phyloP scores from a whole-genome alignment of 768 basidiomycete genomes.

The Amanita rubescens region DNA sequence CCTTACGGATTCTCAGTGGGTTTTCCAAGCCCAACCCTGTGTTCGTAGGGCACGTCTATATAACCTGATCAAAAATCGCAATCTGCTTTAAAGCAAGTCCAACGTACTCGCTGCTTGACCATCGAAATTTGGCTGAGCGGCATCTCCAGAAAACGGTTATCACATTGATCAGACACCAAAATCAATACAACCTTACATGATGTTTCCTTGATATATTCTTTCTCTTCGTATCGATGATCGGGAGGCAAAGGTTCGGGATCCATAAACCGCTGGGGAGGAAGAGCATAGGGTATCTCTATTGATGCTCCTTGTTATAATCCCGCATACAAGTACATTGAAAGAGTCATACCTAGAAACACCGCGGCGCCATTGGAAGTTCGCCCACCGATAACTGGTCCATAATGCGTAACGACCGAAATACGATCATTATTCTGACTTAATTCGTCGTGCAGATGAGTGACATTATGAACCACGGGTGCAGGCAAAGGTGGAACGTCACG shows the following conservation, averaged over 20 bases:
- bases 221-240: conserved; percentile 47
- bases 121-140: conserved; percentile 54
- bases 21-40: conserved; percentile 56
- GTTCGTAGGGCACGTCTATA: too few relatives aligned
- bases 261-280: conserved; percentile 56
- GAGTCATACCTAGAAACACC: too few relatives aligned
- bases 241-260: conserved; percentile 52
- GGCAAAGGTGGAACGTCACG: too few relatives aligned
- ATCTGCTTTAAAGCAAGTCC: not conserved
- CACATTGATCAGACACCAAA: not conserved
- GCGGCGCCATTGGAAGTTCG: too few relatives aligned
- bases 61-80: not conserved
- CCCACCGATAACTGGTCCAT: too few relatives aligned
- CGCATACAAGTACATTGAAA: not conserved
- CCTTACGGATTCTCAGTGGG: conserved; percentile 67
- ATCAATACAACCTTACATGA: conserved; percentile 14
- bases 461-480: too few relatives aligned
- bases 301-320: not conserved
- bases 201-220: conserved; percentile 62
- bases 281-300: conserved; percentile 70
- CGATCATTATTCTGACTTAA: too few relatives aligned
- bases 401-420: too few relatives aligned
- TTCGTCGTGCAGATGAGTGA: too few relatives aligned
- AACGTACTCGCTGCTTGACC: conserved; percentile 50
- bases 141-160: conserved; percentile 32